phyloP scores from a whole-genome alignment of 306 rosid genomes.

The Corylus americana region DNA sequence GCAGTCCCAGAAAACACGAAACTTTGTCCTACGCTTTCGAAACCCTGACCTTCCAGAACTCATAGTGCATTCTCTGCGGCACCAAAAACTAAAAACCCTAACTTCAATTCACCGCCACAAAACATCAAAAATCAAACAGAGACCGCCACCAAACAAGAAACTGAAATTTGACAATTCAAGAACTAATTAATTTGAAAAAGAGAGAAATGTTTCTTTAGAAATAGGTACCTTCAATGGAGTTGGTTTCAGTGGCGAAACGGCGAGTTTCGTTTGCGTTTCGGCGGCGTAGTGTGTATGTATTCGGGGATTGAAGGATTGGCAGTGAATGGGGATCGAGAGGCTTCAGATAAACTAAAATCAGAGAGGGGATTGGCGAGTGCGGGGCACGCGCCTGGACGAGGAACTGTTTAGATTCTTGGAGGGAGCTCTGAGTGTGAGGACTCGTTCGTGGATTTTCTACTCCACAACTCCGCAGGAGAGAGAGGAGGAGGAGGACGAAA shows the following conservation, averaged over 20 bases:
- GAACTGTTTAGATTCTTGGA: conserved; percentile 46
- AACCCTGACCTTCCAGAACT: conserved; percentile 46
- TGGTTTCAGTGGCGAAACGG: conserved; percentile 10
- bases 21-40: conserved; percentile 37
- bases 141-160: background rate
- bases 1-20: conserved; percentile 47
- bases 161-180: conserved; percentile 16
- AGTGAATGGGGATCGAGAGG: conserved; percentile 30
- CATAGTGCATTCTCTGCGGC: conserved; percentile 55
- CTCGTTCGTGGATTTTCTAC: conserved; percentile 34
- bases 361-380: conserved; percentile 26
- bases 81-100: conserved; percentile 48
- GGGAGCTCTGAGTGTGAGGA: conserved; percentile 44
- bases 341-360: conserved; percentile 8
- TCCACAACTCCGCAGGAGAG: conserved; percentile 19
- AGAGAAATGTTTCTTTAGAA: background rate
- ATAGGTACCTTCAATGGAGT: conserved; percentile 38
- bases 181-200: conserved; percentile 5
- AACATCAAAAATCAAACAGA: conserved; percentile 10
- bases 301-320: conserved; percentile 19
- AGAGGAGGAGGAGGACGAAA: conserved; percentile 22
- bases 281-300: conserved; percentile 9
- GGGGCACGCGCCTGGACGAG: conserved; percentile 37
- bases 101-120: conserved; percentile 30
- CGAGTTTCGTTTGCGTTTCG: background rate